These are phyloP conservation scores for Erysimum pusillum DNA, from an alignment of 441 rosid genomes.

Conservation along the genomic window DNA sequence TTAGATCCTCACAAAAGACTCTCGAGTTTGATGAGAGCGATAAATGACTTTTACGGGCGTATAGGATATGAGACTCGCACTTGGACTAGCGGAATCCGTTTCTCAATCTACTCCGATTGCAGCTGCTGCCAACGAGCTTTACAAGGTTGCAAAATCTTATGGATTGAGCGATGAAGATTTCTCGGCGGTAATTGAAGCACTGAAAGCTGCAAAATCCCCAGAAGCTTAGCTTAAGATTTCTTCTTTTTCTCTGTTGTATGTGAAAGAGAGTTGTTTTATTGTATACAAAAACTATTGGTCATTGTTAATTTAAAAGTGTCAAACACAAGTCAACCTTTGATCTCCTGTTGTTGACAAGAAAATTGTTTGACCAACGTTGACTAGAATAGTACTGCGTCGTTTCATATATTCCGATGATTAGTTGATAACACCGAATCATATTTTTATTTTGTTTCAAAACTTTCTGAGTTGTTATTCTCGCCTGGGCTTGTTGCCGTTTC, in stretches of 20 bases:
- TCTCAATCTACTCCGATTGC: conserved; percentile 88
- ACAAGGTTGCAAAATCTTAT: conserved; percentile 87
- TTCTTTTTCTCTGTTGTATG: background rate
- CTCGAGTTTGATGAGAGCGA: conserved; percentile 1
- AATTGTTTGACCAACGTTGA: conserved; percentile 32
- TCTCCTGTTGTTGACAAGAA: conserved; percentile 24
- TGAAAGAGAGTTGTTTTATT: background rate
- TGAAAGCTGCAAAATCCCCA: conserved; percentile 59
- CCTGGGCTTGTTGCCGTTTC: conserved; percentile 40
- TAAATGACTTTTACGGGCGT: background rate
- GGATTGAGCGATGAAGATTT: conserved; percentile 85
- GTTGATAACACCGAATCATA: conserved; percentile 44
- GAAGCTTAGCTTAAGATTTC: conserved; percentile 24
- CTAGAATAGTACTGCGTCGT: conserved; percentile 11
- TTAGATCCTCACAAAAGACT: conserved; percentile 32
- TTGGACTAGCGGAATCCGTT: conserved; percentile 89
- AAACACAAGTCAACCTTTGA: conserved; percentile 45
- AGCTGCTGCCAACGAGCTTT: conserved; percentile 89
- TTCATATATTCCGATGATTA: conserved; percentile 26
- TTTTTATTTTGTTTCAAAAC: background rate
- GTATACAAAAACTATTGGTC: conserved; percentile 16
- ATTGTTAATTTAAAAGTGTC: conserved; percentile 27
- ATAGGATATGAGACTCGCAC: conserved; percentile 91
- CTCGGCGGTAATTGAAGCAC: conserved; percentile 90
- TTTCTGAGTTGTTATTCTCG: conserved; percentile 26